Evolutionary conservation across 2,329 filamentous ascomycete genomes (phyloP).

Genomic region (Xylariaceae sp.): DNA sequence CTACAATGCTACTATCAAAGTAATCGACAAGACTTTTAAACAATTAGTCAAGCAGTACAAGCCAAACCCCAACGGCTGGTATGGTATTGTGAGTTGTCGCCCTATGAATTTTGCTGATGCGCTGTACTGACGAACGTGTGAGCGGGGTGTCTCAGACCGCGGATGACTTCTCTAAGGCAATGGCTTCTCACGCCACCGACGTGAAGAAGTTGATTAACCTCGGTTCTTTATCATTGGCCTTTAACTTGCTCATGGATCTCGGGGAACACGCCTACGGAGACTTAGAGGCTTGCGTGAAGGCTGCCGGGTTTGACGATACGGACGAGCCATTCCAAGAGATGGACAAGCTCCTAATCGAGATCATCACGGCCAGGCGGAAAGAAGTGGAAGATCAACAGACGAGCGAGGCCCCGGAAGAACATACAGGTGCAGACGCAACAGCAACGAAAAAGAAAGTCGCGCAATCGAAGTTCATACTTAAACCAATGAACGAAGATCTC

Average conservation of each 20-base stretch:
- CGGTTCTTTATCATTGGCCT: not conserved
- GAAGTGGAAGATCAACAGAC: not conserved
- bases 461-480: slow-evolving; percentile 1
- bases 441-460: not conserved
- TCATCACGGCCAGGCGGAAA: slow-evolving; percentile 2
- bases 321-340: slow-evolving; percentile 1
- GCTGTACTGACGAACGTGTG: not conserved
- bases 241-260: slow-evolving; percentile 4
- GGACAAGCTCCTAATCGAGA: slow-evolving; percentile 1
- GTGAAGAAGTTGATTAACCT: not conserved
- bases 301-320: slow-evolving; percentile 2
- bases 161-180: slow-evolving; percentile 2
- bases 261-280: slow-evolving; percentile 7
- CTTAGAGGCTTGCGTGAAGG: slow-evolving; percentile 2
- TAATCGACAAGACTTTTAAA: slow-evolving; percentile 4
- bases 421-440: not conserved
- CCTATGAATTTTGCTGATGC: not conserved
- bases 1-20: slow-evolving; percentile 1
- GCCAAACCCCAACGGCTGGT: slow-evolving; percentile 2
- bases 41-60: slow-evolving; percentile 3
- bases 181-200: not conserved
- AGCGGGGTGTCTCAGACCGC: not conserved
- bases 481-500: no score
- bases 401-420: not conserved
- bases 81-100: slow-evolving; percentile 1